These are phyloP conservation scores for Chalciporus piperatoides DNA, from an alignment of 1,284 basidiomycete genomes.

Conservation along the genomic window DNA sequence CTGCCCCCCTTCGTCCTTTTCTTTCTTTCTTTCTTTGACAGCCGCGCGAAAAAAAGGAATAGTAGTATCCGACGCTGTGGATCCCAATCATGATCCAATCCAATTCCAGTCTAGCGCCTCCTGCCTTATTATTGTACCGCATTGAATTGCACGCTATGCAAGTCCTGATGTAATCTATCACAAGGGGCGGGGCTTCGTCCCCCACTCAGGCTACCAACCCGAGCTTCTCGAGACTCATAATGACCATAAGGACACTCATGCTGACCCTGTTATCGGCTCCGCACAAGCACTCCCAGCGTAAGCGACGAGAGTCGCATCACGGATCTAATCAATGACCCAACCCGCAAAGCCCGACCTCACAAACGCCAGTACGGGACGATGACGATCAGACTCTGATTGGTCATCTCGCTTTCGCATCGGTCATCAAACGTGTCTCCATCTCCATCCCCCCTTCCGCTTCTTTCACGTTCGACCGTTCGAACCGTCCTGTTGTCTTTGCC, in stretches of 20 bases:
- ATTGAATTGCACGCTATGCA: too few relatives aligned
- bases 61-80: background rate
- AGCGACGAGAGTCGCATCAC: background rate
- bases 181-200: background rate
- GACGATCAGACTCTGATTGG: background rate
- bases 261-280: background rate
- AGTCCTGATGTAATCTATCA: background rate
- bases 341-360: too few relatives aligned
- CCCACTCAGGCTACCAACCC: background rate
- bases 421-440: background rate
- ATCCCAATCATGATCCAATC: background rate
- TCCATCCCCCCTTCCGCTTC: too few relatives aligned
- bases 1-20: background rate
- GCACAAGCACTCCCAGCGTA: background rate
- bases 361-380: too few relatives aligned
- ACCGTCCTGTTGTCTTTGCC: too few relatives aligned
- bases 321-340: background rate
- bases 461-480: too few relatives aligned
- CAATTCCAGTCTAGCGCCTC: background rate
- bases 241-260: too few relatives aligned
- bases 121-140: too few relatives aligned
- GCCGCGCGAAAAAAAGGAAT: background rate
- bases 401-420: background rate
- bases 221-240: too few relatives aligned
- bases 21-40: background rate